A percentile compares a stretch with the other conserved stretches of the same genome.
phyloP scores from a whole-genome alignment of 2,329 filamentous ascomycete genomes.

The Xylariaceae sp. region DNA sequence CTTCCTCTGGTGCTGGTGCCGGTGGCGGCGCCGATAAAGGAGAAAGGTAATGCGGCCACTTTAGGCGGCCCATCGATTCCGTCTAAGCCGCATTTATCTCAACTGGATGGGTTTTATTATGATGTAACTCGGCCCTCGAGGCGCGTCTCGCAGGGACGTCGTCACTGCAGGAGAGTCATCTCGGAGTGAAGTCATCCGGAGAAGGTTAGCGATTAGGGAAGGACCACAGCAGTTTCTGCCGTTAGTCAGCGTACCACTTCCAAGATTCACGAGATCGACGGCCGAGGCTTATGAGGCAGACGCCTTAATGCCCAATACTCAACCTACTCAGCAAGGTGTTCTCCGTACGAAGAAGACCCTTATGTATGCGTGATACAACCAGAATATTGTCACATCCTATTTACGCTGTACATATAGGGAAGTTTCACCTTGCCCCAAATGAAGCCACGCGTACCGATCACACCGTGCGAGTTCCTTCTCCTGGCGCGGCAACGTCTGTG shows the following conservation, averaged over 20 bases:
- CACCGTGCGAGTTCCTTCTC: neutral
- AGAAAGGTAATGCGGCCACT: neutral
- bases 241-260: neutral
- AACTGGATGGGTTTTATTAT: neutral
- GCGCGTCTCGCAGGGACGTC: neutral
- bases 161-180: neutral
- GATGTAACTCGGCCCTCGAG: neutral
- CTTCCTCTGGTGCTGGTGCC: neutral
- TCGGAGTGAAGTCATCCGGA: neutral
- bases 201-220: neutral
- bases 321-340: neutral
- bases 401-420: neutral
- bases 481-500: neutral
- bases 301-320: neutral
- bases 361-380: neutral
- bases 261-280: neutral
- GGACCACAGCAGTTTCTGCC: neutral
- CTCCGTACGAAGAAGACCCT: neutral
- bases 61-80: constrained; percentile 11
- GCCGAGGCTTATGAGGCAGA: neutral
- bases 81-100: constrained; percentile 2
- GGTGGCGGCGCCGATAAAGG: neutral
- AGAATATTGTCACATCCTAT: neutral
- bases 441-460: neutral
- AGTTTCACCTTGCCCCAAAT: neutral